Conservation (phyloP, 164 flowering plant genomes). For the Amborella trichopoda region DNA sequence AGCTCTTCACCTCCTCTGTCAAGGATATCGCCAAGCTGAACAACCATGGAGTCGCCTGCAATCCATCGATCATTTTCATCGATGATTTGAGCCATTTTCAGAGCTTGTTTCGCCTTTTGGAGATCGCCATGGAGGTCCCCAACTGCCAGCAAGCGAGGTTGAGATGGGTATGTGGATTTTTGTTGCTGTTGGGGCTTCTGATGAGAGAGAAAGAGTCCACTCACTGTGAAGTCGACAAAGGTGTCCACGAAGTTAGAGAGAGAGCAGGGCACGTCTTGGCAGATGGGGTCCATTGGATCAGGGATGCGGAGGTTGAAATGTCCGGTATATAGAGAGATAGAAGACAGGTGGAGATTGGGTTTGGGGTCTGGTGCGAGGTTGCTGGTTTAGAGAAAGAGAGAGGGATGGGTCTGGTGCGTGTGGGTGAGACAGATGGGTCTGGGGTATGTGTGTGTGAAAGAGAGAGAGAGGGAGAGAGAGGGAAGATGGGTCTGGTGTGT, state of each 20-base stretch:
- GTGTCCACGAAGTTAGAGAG: conserved; percentile 59
- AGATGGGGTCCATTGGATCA: conserved; percentile 6
- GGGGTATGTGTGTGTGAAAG: no score
- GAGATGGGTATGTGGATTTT: conserved; percentile 29
- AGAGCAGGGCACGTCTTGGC: conserved; percentile 26
- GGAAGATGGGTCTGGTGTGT: no score
- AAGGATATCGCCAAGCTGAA: conserved; percentile 87
- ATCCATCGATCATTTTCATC: conserved; percentile 44
- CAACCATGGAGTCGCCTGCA: conserved; percentile 64
- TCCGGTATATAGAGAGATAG: no score
- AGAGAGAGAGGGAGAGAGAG: no score
- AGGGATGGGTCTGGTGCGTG: no score
- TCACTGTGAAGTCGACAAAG: conserved; percentile 55
- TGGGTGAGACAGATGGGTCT: no score
- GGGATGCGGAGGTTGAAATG: no score
- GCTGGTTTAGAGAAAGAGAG: no score
- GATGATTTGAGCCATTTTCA: conserved; percentile 53
- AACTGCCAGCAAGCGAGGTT: conserved; percentile 66
- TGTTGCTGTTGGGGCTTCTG: background rate
- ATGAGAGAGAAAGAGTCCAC: conserved; percentile 34
- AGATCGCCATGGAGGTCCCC: conserved; percentile 97
- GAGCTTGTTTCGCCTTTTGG: conserved; percentile 47
- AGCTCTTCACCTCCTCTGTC: conserved; percentile 92
- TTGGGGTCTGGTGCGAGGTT: no score
- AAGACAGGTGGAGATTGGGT: no score